Evolutionary conservation across 163 green algal genomes (phyloP).

Genomic region (Volvox carteri): DNA sequence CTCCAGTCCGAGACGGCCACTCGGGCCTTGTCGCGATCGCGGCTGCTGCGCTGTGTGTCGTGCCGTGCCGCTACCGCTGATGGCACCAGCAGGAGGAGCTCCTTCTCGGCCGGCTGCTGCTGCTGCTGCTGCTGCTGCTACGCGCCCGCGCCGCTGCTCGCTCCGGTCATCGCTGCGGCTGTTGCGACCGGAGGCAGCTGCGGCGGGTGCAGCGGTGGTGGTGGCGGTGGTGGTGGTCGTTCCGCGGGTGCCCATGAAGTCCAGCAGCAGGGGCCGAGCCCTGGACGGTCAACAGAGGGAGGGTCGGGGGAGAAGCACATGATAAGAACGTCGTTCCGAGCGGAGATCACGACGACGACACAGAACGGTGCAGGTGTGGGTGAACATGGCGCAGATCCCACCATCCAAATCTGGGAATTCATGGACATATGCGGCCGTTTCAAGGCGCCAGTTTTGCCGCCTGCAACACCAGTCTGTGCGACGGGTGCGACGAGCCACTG

Average conservation of each 20-base stretch:
- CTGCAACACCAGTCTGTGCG: too few relatives aligned
- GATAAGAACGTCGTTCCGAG: too few relatives aligned
- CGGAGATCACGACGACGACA: too few relatives aligned
- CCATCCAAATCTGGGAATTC: too few relatives aligned
- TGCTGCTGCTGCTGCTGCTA: not conserved
- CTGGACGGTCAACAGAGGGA: not conserved
- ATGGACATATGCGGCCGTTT: too few relatives aligned
- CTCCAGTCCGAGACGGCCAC: not conserved
- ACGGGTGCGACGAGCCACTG: too few relatives aligned
- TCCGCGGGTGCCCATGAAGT: slow-evolving; percentile 3
- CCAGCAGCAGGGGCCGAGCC: slow-evolving; percentile 44
- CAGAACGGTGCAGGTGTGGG: too few relatives aligned
- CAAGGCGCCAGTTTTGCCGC: too few relatives aligned
- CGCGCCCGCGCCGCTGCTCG: not conserved
- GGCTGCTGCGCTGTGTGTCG: too few relatives aligned
- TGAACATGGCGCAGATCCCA: too few relatives aligned
- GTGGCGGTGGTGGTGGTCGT: not conserved
- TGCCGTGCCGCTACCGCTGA: not conserved
- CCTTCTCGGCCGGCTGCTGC: too few relatives aligned
- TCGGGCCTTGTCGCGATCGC: not conserved
- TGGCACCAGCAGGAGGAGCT: not conserved
- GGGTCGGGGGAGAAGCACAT: too few relatives aligned
- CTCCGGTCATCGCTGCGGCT: not conserved
- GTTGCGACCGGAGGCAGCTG: not conserved
- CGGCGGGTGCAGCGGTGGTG: not conserved